Base-by-base conservation (phyloP, 176 grass and related monocot species). In the Zea luxurians region DNA sequence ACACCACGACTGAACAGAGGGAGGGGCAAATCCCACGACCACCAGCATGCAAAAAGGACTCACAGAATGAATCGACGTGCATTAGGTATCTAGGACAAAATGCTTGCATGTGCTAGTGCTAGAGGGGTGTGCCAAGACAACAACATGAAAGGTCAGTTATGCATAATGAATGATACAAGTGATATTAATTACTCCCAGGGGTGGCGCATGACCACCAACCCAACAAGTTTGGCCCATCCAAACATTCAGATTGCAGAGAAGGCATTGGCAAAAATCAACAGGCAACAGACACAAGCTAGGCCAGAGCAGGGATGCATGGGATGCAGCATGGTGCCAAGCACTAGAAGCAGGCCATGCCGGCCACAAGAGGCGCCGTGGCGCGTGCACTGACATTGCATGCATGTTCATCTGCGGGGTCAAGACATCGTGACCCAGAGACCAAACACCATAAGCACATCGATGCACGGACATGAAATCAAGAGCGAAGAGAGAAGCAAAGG, bases 341-440 rank as follows among this genome's bases (percentile, higher is more conserved):
- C 66, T 62, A 60, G 43, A 77, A 44, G 10, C 44, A 82, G 66
- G 78, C 53, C 64, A 82, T 49, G 66, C 38, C 21, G 47, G 3
- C 37, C 73, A 52, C 45, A 77, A 75, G 63, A 48, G 10, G 61
- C 37, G 49, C 16, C 68, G 49, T 7, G 66, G 60, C 61, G 69
- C 68, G 79, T 88, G 86, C 76, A 48, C 71, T 64, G 67, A 85
- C 91, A 93, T 80, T 83, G 83, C 81, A 90, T 90, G 88, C 78
- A 84, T 75, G 84, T 84, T 73, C 71, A 62, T 10, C 37, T 21
- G 48, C 48, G 46, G 41, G 62, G 79, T 40, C 34, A 65, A 77
- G 73, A 70, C 16, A 37, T 63, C 74, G 68, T 70, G 50, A 74
- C 86, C 64, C 59, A 77, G 60, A 83, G 21, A 70, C 83, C 87